A percentile compares a stretch with the other conserved stretches of the same genome.
phyloP scores from a whole-genome alignment of 768 basidiomycete genomes.

The Hebeloma cylindrosporum region DNA sequence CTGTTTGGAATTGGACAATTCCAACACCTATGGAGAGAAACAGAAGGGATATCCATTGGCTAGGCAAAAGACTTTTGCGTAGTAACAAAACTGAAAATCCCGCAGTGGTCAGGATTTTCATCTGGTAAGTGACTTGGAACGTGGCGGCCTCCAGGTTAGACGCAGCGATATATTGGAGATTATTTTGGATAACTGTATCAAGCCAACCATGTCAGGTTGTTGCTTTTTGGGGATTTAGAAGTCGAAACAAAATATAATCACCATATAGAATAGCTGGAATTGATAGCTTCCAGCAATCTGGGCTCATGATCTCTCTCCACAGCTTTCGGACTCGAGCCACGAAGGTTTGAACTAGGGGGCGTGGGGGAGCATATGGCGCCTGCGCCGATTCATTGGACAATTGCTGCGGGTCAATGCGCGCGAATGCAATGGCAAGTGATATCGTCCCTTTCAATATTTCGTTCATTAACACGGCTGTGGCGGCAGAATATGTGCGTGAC shows the following conservation, averaged over 20 bases:
- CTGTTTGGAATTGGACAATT: conserved; percentile 81
- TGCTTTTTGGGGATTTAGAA: too few relatives aligned
- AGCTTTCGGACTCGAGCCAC: conserved; percentile 54
- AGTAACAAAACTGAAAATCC: conserved; percentile 84
- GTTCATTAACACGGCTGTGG: conserved; percentile 90
- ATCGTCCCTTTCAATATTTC: conserved; percentile 92
- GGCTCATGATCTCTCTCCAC: conserved; percentile 72
- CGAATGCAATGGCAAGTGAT: conserved; percentile 82
- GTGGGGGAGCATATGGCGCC: conserved; percentile 33
- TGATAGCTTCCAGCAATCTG: conserved; percentile 96
- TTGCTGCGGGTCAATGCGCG: conserved; percentile 47
- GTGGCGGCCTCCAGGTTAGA: conserved; percentile 94
- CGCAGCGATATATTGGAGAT: conserved; percentile 92
- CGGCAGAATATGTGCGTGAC: conserved; percentile 84
- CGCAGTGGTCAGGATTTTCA: conserved; percentile 96
- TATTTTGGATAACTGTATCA: conserved; percentile 83
- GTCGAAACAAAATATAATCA: conserved; percentile 23
- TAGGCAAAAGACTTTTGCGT: conserved; percentile 66
- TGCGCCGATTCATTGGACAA: conserved; percentile 25
- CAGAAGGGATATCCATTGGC: conserved; percentile 84
- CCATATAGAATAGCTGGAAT: conserved; percentile 95
- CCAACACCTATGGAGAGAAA: conserved; percentile 88
- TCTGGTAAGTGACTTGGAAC: conserved; percentile 96
- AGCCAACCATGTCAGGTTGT: neutral
- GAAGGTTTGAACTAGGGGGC: conserved; percentile 32